Evolutionary conservation across 768 basidiomycete genomes (phyloP).

Genomic region (Psilocybe subaeruginosa): DNA sequence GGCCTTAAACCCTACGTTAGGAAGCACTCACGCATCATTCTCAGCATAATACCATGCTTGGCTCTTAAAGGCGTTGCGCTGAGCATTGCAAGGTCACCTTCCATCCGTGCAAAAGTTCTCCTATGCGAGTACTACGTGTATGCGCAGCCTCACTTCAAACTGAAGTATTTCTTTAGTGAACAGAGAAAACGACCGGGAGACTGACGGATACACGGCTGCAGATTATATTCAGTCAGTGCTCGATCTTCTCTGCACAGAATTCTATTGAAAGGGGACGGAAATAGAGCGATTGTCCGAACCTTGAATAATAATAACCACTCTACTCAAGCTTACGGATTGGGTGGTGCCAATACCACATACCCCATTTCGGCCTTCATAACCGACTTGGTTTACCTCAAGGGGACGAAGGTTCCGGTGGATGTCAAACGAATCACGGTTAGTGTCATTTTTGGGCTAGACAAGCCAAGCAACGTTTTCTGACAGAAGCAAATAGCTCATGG

Average conservation of each 20-base stretch:
- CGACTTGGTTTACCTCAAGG: conserved; percentile 79
- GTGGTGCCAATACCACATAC: conserved; percentile 63
- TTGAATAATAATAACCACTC: conserved; percentile 66
- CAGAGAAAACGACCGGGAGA: conserved; percentile 87
- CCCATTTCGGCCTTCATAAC: conserved; percentile 84
- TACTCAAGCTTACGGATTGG: conserved; percentile 54
- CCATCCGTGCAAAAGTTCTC: conserved; percentile 80
- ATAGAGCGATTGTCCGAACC: conserved; percentile 69
- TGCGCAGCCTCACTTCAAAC: neutral
- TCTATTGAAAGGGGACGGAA: neutral
- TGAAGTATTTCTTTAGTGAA: conserved; percentile 61
- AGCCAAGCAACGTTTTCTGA: neutral
- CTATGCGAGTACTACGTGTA: conserved; percentile 56
- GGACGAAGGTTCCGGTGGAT: conserved; percentile 66
- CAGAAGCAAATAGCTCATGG: conserved; percentile 46
- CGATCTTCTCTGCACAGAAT: neutral
- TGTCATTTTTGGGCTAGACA: neutral
- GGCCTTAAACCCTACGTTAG: neutral
- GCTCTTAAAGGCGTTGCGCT: conserved; percentile 80
- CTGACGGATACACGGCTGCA: conserved; percentile 78
- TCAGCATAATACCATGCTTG: conserved; percentile 89
- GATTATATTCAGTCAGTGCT: conserved; percentile 76
- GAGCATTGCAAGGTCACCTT: conserved; percentile 73
- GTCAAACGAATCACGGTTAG: conserved; percentile 61
- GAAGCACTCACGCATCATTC: neutral